Base-by-base conservation (phyloP, 176 grass and related monocot genomes). In the Rhynchospora breviuscula region DNA sequence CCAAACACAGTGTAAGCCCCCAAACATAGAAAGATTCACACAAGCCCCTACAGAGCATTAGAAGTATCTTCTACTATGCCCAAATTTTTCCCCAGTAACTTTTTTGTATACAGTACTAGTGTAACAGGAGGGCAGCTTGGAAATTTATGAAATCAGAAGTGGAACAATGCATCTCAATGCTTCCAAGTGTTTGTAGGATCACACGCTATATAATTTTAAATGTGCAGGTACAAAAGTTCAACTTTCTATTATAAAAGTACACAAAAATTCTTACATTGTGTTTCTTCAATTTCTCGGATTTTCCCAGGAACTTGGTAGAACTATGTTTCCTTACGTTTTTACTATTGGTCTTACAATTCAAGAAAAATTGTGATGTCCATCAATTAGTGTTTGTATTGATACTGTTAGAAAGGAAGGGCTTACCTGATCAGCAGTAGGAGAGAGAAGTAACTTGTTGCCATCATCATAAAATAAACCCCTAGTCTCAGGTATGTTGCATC, bases 381-480 rank as follows among this genome's bases (percentile, higher is more conserved):
- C 33, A 83, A 47, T 22, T 77, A 11, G 62, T 83, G 60, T 57
- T 21, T 70, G 35, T 46, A 44, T 19, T 3, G 1, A 8, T 26
- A 47, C 49, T 53, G 73, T 49, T 29, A 56, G 12, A 13, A 77
- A 26, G 25, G 22, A 54, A 54, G 22, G 81, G 62, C 81, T 8
- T 93, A 98, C 92, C 89, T 84, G 89, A 83, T 98, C 93, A 87
- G 87, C 56, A 71, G 92, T 90, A 90, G 95, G 92, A 79, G 95
- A 89, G 79, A 98, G 83, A 71, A 98, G 84, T 33, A 95, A 91
- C 84, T 93, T 98, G 87, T 91, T 98, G 1, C 86, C 89, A 80
- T 95, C 95, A 89, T 98, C 95, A 80, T 98, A 95, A 70, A 92
- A 93, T n/a, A 98, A 49, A 8, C 92, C 95, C 63, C 62, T 85